Evolutionary conservation across 257 asterid species (phyloP), one percentile per base, ranked within the genome.

Genomic region (Catharanthus roseus): DNA sequence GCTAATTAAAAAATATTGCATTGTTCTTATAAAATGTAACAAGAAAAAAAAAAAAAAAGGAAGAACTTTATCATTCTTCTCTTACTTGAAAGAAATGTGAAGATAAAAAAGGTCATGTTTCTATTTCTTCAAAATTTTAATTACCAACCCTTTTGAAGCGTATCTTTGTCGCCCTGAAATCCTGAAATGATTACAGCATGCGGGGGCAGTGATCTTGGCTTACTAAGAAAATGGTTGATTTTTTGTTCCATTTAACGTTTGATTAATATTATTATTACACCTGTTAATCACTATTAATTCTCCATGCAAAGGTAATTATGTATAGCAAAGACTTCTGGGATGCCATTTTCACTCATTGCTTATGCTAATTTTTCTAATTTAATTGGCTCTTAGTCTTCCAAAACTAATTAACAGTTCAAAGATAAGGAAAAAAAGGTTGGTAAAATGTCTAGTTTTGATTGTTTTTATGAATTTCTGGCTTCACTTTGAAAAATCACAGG

Each of bases 101-200:
- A n/a, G n/a, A n/a, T n/a, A n/a, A n/a, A n/a, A n/a, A n/a, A n/a
- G n/a, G n/a, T n/a, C n/a, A n/a, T n/a, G n/a, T n/a, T n/a, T n/a
- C n/a, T n/a, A n/a, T n/a, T n/a, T n/a, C n/a, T n/a, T n/a, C n/a
- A n/a, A n/a, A n/a, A n/a, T n/a, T n/a, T n/a, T n/a, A 10, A 68
- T 33, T 31, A 38, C 47, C 72, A 50, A 67, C n/a, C 56, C 15
- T 56, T n/a, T 34, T 34, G 19, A 41, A 26, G 67, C 38, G 58
- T 28, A 65, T 65, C 67, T 73, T 73, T 66, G 77, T 66, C 72
- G 66, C 69, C 61, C 55, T 57, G 34, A 57, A 42, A 7, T 10
- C 19, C 44, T 45, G 10, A 29, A 42, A 54, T 67, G 67, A 36
- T 65, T 68, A 31, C 67, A 5, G 42, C 5, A 38, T 3, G 41